Conservation (phyloP, 148 eudicot species). For the Euryodendron excelsum region DNA sequence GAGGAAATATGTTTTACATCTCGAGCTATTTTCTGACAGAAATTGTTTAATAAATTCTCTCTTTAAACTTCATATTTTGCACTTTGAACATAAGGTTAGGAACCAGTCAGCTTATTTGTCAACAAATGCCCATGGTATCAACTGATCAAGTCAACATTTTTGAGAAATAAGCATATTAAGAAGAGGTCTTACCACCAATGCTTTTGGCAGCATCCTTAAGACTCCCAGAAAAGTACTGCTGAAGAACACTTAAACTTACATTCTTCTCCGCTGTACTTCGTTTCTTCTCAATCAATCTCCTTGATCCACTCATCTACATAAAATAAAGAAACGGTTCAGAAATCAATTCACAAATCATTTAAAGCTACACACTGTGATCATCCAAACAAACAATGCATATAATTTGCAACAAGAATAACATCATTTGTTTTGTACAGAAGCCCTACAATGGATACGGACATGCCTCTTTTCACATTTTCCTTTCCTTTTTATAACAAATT, state of each 20-base stretch:
- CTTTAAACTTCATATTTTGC: background rate
- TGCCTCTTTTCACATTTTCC: background rate
- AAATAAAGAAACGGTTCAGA: background rate
- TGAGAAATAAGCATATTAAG: slow-evolving; percentile 1
- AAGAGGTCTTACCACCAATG: slow-evolving; percentile 67
- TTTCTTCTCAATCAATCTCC: slow-evolving; percentile 52
- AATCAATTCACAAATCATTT: background rate
- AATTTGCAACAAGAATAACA: background rate
- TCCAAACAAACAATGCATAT: background rate
- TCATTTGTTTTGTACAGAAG: background rate
- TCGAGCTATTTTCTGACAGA: background rate
- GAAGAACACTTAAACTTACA: slow-evolving; percentile 76
- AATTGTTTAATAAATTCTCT: background rate
- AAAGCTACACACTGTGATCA: background rate
- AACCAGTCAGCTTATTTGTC: background rate
- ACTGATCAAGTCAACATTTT: background rate
- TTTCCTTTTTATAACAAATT: background rate
- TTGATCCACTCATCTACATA: slow-evolving; percentile 31
- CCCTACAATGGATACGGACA: background rate
- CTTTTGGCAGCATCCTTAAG: slow-evolving; percentile 95
- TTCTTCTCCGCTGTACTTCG: slow-evolving; percentile 74
- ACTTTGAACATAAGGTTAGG: background rate
- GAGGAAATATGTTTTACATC: no score
- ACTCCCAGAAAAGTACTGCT: slow-evolving; percentile 92
- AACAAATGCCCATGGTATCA: background rate